These are phyloP conservation scores for Triticum urartu DNA, from an alignment of 176 grass and related monocot genomes.

Conservation along the genomic window DNA sequence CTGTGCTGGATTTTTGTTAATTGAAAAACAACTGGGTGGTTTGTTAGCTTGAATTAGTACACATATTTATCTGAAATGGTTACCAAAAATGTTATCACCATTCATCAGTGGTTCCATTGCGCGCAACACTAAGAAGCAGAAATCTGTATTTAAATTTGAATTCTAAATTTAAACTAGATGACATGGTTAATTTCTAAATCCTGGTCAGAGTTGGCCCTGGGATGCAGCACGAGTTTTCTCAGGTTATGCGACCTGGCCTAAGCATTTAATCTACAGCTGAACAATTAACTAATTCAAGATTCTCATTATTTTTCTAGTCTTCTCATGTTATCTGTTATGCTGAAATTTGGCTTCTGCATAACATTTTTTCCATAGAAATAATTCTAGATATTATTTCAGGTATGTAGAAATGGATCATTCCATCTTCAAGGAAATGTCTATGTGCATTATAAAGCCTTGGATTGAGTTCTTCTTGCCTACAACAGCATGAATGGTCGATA, in stretches of 20 bases:
- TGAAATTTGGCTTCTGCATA: background rate
- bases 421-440: slow-evolving; percentile 98
- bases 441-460: slow-evolving; percentile 86
- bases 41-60: background rate
- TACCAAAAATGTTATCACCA: background rate
- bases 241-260: background rate
- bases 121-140: slow-evolving; percentile 4
- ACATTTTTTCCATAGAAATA: background rate
- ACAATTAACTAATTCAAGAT: background rate
- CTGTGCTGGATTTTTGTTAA: background rate
- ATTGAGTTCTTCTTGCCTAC: slow-evolving; percentile 87
- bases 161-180: background rate
- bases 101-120: background rate
- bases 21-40: background rate
- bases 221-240: background rate
- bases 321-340: background rate
- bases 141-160: background rate
- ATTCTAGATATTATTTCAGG: slow-evolving; percentile 50
- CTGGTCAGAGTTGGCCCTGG: background rate
- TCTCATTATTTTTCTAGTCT: background rate
- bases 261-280: slow-evolving; percentile 2
- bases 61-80: background rate
- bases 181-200: background rate
- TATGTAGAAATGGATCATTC: slow-evolving; percentile 88
- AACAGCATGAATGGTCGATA: slow-evolving; percentile 82